A percentile compares a stretch with the other conserved stretches of the same genome.
These are phyloP conservation scores for Candida golubevii DNA, from an alignment of 805 yeast species.

Conservation along the genomic window DNA sequence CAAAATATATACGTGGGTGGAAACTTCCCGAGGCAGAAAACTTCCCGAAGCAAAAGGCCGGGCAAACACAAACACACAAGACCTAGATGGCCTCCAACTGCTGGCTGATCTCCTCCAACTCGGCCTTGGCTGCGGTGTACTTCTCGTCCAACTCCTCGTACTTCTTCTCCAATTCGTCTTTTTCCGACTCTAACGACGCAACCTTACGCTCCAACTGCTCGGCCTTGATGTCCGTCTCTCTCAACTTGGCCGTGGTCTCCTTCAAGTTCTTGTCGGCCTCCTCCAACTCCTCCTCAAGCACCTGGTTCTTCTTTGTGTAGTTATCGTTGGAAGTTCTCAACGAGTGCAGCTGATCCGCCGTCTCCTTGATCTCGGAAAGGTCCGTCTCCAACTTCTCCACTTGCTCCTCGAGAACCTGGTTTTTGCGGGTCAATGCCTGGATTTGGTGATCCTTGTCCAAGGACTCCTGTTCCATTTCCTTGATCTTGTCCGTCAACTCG, in stretches of 20 bases:
- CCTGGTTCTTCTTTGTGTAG: constrained; percentile 82
- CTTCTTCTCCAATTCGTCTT: constrained; percentile 80
- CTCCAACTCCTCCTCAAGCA: constrained; percentile 88
- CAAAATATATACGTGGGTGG: neutral
- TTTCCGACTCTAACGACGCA: constrained; percentile 85
- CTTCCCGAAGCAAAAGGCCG: neutral
- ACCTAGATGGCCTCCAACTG: constrained; percentile 76
- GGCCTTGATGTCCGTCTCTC: constrained; percentile 93
- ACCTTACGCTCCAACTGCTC: constrained; percentile 96
- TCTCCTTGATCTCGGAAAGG: constrained; percentile 71
- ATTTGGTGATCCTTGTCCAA: constrained; percentile 93
- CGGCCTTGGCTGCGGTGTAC: constrained; percentile 81
- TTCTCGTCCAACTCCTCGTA: constrained; percentile 82
- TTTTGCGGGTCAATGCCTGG: constrained; percentile 87
- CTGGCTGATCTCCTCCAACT: constrained; percentile 93
- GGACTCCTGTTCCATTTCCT: constrained; percentile 87
- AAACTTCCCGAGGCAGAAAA: too few species aligned
- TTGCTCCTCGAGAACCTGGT: constrained; percentile 78
- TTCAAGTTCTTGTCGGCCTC: constrained; percentile 85
- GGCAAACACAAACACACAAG: neutral
- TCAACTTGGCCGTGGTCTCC: constrained; percentile 88
- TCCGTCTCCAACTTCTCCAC: constrained; percentile 75
- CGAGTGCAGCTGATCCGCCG: constrained; percentile 86
- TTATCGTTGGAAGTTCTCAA: constrained; percentile 87
- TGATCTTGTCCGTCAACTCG: constrained; percentile 73